Percentiles rank a stretch among this genome's conserved stretches.
phyloP scores from a whole-genome alignment of 495 filamentous ascomycete genomes.

The Cercophora newfieldiana region DNA sequence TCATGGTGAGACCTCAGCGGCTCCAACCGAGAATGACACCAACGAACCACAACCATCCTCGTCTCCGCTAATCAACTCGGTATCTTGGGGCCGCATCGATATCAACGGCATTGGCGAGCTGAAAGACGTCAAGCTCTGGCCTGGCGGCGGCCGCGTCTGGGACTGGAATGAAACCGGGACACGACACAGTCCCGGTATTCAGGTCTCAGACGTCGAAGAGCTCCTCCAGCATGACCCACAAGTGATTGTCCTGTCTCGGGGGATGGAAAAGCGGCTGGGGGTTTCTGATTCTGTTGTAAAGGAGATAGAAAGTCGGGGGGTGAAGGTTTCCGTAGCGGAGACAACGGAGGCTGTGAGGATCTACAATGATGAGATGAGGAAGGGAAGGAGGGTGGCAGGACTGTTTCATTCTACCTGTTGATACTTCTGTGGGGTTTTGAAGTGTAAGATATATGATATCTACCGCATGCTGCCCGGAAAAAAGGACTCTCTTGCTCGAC shows the following conservation, averaged over 20 bases:
- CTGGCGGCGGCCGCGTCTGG: neutral
- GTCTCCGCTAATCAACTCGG: neutral
- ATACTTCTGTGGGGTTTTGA: too few relatives aligned
- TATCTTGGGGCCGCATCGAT: neutral
- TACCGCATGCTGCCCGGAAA: too few relatives aligned
- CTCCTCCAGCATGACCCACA: neutral
- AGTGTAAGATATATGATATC: too few relatives aligned
- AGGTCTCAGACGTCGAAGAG: conserved; percentile 4
- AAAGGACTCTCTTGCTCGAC: too few relatives aligned
- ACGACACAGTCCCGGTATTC: neutral
- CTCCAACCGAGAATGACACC: neutral
- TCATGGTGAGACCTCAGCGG: too few relatives aligned
- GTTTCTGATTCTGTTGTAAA: neutral
- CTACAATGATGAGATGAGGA: neutral
- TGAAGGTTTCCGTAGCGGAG: conserved; percentile 1
- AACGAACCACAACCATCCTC: neutral
- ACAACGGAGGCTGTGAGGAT: neutral
- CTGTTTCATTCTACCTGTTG: conserved; percentile 7
- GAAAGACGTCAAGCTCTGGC: conserved; percentile 6
- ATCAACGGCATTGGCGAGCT: neutral
- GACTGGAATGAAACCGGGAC: conserved; percentile 4
- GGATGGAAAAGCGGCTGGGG: conserved; percentile 1
- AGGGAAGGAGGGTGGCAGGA: neutral
- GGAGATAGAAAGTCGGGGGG: neutral
- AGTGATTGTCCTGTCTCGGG: neutral